Evolutionary conservation across 805 yeast species (phyloP), one percentile per base, ranked within the genome.

Genomic region (Priceomyces haplophilus): DNA sequence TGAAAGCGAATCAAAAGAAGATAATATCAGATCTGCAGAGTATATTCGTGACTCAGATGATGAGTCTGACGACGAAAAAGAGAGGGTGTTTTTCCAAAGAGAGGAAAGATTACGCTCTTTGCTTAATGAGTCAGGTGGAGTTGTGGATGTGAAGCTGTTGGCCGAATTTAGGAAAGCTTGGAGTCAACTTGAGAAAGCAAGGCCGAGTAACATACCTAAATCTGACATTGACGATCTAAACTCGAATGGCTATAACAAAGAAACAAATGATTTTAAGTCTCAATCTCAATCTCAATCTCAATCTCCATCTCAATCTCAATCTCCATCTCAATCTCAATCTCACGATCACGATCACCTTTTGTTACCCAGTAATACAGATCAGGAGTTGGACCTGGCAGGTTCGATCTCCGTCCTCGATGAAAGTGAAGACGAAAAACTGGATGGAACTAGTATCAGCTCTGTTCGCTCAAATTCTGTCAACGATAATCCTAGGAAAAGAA

Each of bases 41-140:
- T 75, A 62, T 49, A 75, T 83, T 36, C 67, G 67, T 39, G 83
- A 76, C 40, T 80, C 86, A 2, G 88, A 82, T 54, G 86, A 82
- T 52, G 82, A 75, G 8, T 69, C 78, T 4, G 87, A 82, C 52
- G 79, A 70, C 11, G 87, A 80, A 37, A 67, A 68, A 32, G 78
- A 73, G 40, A 55, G 53, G 2, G 69, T 52, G 23, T 83, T 83
- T 54, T 83, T 76, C 54, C 80, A 61, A 34, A 70, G 78, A 44
- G 90, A 84, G 51, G 67, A 68, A 42, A 59, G 65, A 43, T 63
- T 80, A 35, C 76, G 82, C 36, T 58, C 55, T 24, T 48, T 70
- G 46, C 52, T 70, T 30, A 49, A 46, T 7, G 55, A 53, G 37
- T 54, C 63, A 5, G 76, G 76, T 5, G 74, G 74, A 10, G 62